A percentile compares a stretch with the other conserved stretches of the same genome.
Conservation (phyloP, 768 basidiomycete species). For the Xanthoconium stramineum region DNA sequence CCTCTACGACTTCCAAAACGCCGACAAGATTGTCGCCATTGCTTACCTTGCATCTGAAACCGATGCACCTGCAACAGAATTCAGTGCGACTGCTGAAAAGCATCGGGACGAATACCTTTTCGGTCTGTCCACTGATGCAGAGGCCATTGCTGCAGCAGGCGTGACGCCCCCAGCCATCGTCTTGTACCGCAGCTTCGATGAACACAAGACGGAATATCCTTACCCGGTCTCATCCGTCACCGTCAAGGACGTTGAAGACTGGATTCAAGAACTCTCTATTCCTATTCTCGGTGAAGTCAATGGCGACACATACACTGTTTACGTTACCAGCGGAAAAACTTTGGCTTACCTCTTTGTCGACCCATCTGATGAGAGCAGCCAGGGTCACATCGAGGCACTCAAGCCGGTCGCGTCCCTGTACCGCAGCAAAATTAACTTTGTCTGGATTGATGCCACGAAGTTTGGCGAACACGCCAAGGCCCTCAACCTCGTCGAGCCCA, state of each 20-base stretch:
- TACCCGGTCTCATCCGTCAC: slow-evolving; percentile 54
- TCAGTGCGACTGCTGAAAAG: slow-evolving; percentile 75
- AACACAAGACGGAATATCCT: slow-evolving; percentile 68
- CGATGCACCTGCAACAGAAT: slow-evolving; percentile 68
- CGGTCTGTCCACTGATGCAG: slow-evolving; percentile 75
- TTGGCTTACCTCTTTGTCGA: slow-evolving; percentile 95
- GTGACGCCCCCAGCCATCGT: slow-evolving; percentile 83
- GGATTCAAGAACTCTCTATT: slow-evolving; percentile 80
- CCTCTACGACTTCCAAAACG: slow-evolving; percentile 78
- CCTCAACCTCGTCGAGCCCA: slow-evolving; percentile 78
- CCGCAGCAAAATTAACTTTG: slow-evolving; percentile 92
- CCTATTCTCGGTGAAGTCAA: slow-evolving; percentile 91
- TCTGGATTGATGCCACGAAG: slow-evolving; percentile 95
- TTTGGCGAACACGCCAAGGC: slow-evolving; percentile 96
- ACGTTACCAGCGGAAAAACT: slow-evolving; percentile 79
- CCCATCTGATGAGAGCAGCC: slow-evolving; percentile 62
- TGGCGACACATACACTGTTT: slow-evolving; percentile 87
- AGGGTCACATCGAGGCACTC: slow-evolving; percentile 62
- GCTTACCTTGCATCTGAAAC: slow-evolving; percentile 78
- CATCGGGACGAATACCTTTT: slow-evolving; percentile 95
- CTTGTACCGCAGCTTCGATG: slow-evolving; percentile 91
- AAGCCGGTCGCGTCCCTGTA: slow-evolving; percentile 75
- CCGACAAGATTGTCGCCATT: slow-evolving; percentile 88
- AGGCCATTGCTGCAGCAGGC: slow-evolving; percentile 63
- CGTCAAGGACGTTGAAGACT: slow-evolving; percentile 62